Evolutionary conservation across 164 flowering plant genomes (phyloP), one percentile per base, ranked within the genome.

Genomic region (Liriodendron chinense): DNA sequence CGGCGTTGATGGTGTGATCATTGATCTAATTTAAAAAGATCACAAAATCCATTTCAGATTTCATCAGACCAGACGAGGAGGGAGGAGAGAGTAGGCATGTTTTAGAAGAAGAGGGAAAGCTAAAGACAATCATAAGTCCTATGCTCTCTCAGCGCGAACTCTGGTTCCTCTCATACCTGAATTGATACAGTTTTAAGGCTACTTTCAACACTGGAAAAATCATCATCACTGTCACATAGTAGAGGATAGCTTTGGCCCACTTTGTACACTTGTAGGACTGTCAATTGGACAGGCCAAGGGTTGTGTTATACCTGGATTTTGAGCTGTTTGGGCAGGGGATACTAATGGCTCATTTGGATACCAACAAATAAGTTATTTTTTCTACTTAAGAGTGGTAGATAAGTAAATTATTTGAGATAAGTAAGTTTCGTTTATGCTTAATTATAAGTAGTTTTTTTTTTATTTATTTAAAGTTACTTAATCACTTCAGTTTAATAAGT

Each of bases 1-100:
- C 96, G 98, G 98, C 0, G 80, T 96, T 0, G 95, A 92, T 0
- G 99, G 99, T 9, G 99, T 94, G 81, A 96, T 96, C 28, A 97
- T 94, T 0, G 97, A 96, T 84, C 72, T 88, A 66, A 91, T 96
- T 57, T n/a, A 68, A 83, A 77, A 96, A 96, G 79, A 90, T 96
- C 7, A 81, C 93, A 6, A 84, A 83, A 65, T 87, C 94, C 3
- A 91, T 94, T 9, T 75, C 83, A 1, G 82, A 80, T 16, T 78
- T 90, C 83, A 83, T 85, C 74, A 85, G 83, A 75, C 84, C 89
- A 28, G 26, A 70, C 2, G 74, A 69, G 59, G 82, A 20, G 18
- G 84, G 49, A 2, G 80, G 25, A 18, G 81, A 76, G 5, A 21
- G 53, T 24, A 0, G 50, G 22, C 83, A 69, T 8, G 73, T 53